These are phyloP conservation scores for Aureobasidium melanogenum DNA, from an alignment of 2,329 filamentous ascomycete genomes.

Conservation along the genomic window DNA sequence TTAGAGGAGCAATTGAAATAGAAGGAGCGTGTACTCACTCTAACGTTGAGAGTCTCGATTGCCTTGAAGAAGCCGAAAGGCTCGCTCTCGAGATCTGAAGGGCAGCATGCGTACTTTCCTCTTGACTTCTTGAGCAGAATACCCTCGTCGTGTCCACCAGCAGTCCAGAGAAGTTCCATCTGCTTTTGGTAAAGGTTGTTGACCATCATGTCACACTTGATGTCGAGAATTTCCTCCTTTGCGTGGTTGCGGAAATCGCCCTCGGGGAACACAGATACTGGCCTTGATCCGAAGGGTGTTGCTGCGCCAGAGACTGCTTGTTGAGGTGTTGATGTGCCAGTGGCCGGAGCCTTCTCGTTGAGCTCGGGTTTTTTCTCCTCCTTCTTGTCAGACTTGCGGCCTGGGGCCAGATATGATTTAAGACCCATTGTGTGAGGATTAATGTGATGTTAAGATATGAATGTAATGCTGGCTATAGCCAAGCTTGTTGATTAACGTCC, in stretches of 20 bases:
- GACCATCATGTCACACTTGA: constrained; percentile 54
- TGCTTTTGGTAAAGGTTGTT: constrained; percentile 56
- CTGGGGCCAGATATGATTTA: constrained; percentile 16
- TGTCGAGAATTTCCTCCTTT: constrained; percentile 40
- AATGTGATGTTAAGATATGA: neutral
- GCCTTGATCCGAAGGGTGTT: constrained; percentile 24
- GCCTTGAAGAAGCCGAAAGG: constrained; percentile 43
- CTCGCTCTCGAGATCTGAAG: constrained; percentile 37
- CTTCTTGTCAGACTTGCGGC: constrained; percentile 10
- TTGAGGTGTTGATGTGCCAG: constrained; percentile 9
- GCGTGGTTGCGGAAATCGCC: constrained; percentile 30
- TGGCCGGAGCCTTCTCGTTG: constrained; percentile 2
- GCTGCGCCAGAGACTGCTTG: neutral
- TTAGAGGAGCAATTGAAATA: no score
- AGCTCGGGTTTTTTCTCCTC: neutral
- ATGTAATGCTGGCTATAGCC: constrained; percentile 9
- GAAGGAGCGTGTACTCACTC: constrained; percentile 41
- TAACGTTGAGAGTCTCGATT: constrained; percentile 43
- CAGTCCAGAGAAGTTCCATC: constrained; percentile 46
- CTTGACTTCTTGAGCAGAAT: constrained; percentile 46
- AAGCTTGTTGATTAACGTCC: neutral
- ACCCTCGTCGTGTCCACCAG: constrained; percentile 42
- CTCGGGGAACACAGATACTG: constrained; percentile 27
- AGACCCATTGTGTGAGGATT: constrained; percentile 12
- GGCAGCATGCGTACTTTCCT: constrained; percentile 44